phyloP scores from a whole-genome alignment of 495 filamentous ascomycete genomes.

The Penicillium silybi region DNA sequence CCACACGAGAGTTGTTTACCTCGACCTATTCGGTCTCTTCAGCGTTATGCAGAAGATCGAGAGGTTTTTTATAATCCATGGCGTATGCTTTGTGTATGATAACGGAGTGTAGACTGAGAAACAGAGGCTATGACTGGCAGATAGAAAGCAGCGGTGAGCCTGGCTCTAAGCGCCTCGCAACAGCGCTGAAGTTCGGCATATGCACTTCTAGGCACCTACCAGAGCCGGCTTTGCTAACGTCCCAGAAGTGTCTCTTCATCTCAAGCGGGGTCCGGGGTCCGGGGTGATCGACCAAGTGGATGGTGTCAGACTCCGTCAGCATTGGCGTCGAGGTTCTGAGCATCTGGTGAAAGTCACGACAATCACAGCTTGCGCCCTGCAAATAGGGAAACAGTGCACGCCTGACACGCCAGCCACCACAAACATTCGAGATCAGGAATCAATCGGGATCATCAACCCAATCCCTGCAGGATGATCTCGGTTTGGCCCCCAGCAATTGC shows the following conservation, averaged over 20 bases:
- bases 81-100: neutral
- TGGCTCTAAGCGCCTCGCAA: neutral
- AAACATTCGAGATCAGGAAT: neutral
- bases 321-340: neutral
- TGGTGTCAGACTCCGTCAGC: neutral
- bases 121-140: neutral
- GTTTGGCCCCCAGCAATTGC: neutral
- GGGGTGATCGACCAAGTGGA: neutral
- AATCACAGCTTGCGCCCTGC: too few species aligned
- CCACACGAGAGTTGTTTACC: too few species aligned
- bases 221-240: too few species aligned
- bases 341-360: neutral
- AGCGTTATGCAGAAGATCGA: too few species aligned
- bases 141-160: neutral
- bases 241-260: neutral
- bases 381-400: neutral
- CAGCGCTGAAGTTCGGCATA: too few species aligned
- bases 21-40: too few species aligned
- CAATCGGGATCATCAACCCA: neutral
- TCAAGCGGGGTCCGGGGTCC: neutral
- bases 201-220: too few species aligned
- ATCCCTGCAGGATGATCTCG: neutral
- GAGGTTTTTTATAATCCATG: neutral
- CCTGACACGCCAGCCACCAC: neutral
- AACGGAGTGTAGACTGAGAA: neutral